These are phyloP conservation scores for Termitomyces sp. DNA, from an alignment of 1,284 basidiomycete genomes.

Conservation along the genomic window DNA sequence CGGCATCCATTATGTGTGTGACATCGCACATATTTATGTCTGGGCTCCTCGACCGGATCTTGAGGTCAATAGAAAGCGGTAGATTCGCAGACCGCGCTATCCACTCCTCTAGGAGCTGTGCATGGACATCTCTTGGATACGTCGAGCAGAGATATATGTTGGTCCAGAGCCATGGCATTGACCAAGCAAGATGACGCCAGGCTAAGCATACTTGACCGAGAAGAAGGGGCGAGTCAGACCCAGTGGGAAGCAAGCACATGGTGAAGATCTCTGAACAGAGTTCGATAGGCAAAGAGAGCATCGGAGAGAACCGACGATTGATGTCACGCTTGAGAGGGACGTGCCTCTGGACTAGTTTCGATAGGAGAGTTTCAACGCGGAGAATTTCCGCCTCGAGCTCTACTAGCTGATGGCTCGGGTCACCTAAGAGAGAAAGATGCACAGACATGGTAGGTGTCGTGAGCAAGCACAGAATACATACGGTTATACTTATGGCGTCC, in stretches of 20 bases:
- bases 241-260: conserved; percentile 9
- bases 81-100: conserved; percentile 14
- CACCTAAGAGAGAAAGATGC: not conserved
- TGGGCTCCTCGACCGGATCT: conserved; percentile 2
- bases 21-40: conserved; percentile 4
- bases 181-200: conserved; percentile 18
- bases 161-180: conserved; percentile 19
- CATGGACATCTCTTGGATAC: conserved; percentile 9
- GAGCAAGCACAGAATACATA: not conserved
- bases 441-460: not conserved
- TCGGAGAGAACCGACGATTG: conserved; percentile 13
- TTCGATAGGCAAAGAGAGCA: conserved; percentile 17
- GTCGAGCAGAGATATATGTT: conserved; percentile 11
- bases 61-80: conserved; percentile 12
- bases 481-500: not conserved
- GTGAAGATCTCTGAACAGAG: conserved; percentile 19
- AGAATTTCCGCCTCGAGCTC: conserved; percentile 17
- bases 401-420: conserved; percentile 15
- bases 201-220: conserved; percentile 16
- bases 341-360: conserved; percentile 12
- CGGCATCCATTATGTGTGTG: conserved; percentile 15
- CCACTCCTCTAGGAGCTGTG: conserved; percentile 16
- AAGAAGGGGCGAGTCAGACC: conserved; percentile 10
- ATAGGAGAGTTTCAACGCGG: conserved; percentile 10
- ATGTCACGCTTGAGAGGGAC: conserved; percentile 17